Evolutionary conservation across 345 rosid species (phyloP).

Genomic region (Aquilaria sinensis): DNA sequence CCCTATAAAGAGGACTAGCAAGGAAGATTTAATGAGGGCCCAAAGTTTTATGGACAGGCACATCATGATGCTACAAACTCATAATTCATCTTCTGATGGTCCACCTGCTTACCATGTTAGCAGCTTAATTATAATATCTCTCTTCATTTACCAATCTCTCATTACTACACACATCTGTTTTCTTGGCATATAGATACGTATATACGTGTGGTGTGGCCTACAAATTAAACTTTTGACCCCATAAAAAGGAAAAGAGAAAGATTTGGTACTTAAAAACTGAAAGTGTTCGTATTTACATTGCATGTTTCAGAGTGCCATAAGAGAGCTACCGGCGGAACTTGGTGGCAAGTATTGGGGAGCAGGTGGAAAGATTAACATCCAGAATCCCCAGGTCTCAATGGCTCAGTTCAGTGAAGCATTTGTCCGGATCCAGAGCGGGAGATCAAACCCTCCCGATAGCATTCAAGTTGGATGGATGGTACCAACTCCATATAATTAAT

Average conservation of each 20-base stretch:
- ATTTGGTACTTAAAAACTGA: no score
- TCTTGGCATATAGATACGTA: no score
- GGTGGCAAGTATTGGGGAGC: not conserved
- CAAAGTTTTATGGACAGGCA: not conserved
- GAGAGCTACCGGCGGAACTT: not conserved
- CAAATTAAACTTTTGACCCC: no score
- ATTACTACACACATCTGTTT: no score
- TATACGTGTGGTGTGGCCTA: no score
- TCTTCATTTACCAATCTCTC: no score
- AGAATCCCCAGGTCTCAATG: conserved; percentile 1
- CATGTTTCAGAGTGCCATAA: not conserved
- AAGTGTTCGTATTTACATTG: no score
- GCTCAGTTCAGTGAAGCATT: conserved; percentile 3
- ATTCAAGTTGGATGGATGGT: conserved; percentile 7
- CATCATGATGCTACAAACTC: no score
- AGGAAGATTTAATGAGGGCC: not conserved
- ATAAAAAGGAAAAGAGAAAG: no score
- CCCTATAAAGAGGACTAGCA: not conserved
- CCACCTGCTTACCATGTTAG: not conserved
- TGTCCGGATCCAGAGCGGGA: not conserved
- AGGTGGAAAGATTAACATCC: not conserved
- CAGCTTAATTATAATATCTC: not conserved
- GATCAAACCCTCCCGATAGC: not conserved
- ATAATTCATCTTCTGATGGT: not conserved
- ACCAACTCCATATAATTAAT: not conserved